Evolutionary conservation across 169 alveolate genomes (phyloP).

Genomic region (Eimeria praecox): DNA sequence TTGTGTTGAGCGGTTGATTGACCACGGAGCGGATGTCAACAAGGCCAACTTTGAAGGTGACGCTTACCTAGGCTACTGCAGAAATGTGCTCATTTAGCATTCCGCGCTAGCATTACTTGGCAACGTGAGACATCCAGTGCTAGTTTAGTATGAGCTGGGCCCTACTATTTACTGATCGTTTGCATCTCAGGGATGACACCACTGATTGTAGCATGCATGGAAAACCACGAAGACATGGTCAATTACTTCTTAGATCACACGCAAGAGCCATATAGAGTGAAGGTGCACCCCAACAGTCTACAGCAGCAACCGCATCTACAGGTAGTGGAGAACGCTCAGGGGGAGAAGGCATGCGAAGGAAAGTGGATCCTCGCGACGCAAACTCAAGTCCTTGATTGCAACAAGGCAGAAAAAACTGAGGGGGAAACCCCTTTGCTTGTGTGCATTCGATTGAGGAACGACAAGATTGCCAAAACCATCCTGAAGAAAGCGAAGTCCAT

Average conservation of each 20-base stretch:
- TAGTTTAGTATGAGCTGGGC: neutral
- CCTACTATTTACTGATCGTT: neutral
- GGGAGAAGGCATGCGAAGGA: conserved; percentile 44
- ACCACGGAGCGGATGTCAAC: conserved; percentile 82
- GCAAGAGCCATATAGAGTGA: conserved; percentile 70
- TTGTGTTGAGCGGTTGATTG: conserved; percentile 83
- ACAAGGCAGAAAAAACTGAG: conserved; percentile 86
- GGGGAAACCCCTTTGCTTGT: conserved; percentile 93
- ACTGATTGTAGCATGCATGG: conserved; percentile 82
- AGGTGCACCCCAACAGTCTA: conserved; percentile 52
- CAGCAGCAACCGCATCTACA: conserved; percentile 75
- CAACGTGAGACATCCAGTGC: neutral
- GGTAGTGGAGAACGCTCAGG: conserved; percentile 64
- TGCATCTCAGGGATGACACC: conserved; percentile 77
- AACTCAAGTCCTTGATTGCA: conserved; percentile 85
- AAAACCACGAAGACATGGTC: conserved; percentile 79
- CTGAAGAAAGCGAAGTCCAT: conserved; percentile 85
- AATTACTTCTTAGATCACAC: conserved; percentile 72
- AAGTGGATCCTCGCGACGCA: conserved; percentile 81
- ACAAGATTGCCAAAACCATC: conserved; percentile 86
- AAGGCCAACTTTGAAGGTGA: conserved; percentile 67
- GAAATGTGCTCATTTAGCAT: neutral
- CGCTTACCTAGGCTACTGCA: neutral
- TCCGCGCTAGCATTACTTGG: neutral
- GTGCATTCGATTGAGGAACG: conserved; percentile 91